Percentiles rank a stretch among this genome's conserved stretches.
Evolutionary conservation across 106 monocot genomes (phyloP).

Genomic region (Allium cepa): DNA sequence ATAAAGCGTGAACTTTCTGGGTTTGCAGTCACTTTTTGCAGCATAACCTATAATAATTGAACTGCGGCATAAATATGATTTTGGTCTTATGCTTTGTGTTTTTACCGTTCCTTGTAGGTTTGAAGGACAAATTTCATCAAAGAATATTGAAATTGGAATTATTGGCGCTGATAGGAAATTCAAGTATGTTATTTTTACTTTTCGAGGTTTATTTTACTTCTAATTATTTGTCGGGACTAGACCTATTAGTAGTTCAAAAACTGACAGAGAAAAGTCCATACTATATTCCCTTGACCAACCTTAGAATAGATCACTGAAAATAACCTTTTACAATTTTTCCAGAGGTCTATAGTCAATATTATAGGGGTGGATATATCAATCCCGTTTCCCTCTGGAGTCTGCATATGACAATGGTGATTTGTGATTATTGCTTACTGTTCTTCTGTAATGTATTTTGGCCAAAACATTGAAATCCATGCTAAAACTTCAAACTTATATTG

Average conservation of each 20-base stretch:
- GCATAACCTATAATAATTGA: background rate
- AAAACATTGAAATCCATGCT: too few species aligned
- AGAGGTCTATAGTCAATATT: background rate
- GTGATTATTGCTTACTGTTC: too few species aligned
- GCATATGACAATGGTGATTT: too few species aligned
- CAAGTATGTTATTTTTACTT: constrained; percentile 30
- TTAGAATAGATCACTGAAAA: background rate
- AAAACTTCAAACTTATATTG: too few species aligned
- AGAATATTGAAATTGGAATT: constrained; percentile 98
- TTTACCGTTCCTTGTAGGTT: constrained; percentile 34
- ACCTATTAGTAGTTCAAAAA: too few species aligned
- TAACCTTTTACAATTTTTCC: background rate
- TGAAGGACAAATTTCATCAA: constrained; percentile 95
- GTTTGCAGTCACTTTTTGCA: background rate
- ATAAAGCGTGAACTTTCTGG: background rate
- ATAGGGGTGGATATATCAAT: background rate
- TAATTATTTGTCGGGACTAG: background rate
- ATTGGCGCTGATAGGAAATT: constrained; percentile 75
- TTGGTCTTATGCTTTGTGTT: constrained; percentile 6
- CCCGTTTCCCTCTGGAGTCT: too few species aligned
- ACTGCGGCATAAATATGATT: background rate
- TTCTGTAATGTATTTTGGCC: too few species aligned
- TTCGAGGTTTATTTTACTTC: background rate
- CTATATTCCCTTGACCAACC: too few species aligned
- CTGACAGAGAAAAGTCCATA: too few species aligned